These are phyloP conservation scores for Stereum hirsutum DNA, from an alignment of 1,284 basidiomycete genomes.

Conservation along the genomic window DNA sequence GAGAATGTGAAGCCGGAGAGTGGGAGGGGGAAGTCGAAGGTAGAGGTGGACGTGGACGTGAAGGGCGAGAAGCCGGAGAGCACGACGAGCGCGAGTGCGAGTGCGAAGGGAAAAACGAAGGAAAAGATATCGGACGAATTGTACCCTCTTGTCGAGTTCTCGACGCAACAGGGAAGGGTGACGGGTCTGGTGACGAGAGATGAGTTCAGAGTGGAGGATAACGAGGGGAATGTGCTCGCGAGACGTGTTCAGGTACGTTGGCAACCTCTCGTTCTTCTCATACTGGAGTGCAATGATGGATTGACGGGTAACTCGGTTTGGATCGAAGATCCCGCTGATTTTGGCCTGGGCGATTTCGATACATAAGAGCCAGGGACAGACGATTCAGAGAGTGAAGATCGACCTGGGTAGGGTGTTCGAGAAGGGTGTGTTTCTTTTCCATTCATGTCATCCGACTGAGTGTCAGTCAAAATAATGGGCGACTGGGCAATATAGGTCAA, in stretches of 20 bases:
- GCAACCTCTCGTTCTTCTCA: constrained; percentile 4
- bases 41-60: too few relatives aligned
- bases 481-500: constrained; percentile 47
- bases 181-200: constrained; percentile 40
- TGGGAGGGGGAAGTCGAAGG: constrained; percentile 8
- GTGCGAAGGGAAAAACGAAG: constrained; percentile 13
- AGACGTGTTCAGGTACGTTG: constrained; percentile 46
- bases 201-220: constrained; percentile 37
- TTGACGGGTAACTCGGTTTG: background rate
- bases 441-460: background rate
- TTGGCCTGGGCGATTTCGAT: constrained; percentile 94
- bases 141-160: constrained; percentile 76
- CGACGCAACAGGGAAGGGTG: constrained; percentile 52
- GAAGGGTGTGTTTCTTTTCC: constrained; percentile 46
- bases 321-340: constrained; percentile 72
- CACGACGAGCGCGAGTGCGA: constrained; percentile 6
- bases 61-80: background rate
- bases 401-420: constrained; percentile 81
- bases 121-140: constrained; percentile 27
- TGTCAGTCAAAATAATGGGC: too few relatives aligned
- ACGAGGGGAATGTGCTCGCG: constrained; percentile 27
- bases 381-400: constrained; percentile 77
- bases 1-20: constrained; percentile 11
- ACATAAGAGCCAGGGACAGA: constrained; percentile 92
- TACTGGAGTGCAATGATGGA: constrained; percentile 10